A percentile compares a stretch with the other conserved stretches of the same genome.
These are phyloP conservation scores for Xylaria castorea DNA, from an alignment of 495 filamentous ascomycete species.

Conservation along the genomic window DNA sequence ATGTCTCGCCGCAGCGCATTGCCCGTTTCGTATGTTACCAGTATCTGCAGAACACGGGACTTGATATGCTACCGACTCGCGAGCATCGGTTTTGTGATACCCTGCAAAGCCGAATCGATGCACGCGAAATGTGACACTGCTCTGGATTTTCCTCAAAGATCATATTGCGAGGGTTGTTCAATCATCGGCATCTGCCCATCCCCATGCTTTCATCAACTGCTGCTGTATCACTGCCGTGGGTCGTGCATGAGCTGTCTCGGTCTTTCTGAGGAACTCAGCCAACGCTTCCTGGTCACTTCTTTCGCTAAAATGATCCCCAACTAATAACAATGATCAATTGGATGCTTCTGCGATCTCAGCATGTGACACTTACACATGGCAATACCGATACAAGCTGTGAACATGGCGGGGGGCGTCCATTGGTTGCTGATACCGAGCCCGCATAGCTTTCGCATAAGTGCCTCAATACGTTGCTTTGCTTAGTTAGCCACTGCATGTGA, in stretches of 20 bases:
- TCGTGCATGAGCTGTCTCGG: constrained; percentile 53
- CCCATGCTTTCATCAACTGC: constrained; percentile 50
- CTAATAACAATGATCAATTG: constrained; percentile 37
- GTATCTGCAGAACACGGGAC: constrained; percentile 3
- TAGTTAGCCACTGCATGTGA: constrained; percentile 5
- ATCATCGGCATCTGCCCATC: constrained; percentile 38
- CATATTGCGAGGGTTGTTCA: not conserved
- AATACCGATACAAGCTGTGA: constrained; percentile 62
- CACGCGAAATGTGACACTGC: not conserved
- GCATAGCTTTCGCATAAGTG: constrained; percentile 54
- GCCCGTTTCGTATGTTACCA: not conserved
- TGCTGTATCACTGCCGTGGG: constrained; percentile 51
- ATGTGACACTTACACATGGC: constrained; percentile 52
- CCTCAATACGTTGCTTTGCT: constrained; percentile 46
- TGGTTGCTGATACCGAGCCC: constrained; percentile 60
- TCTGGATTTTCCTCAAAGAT: not conserved
- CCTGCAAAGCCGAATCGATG: not conserved
- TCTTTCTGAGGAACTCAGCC: constrained; percentile 49
- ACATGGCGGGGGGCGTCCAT: constrained; percentile 59
- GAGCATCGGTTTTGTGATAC: constrained; percentile 2
- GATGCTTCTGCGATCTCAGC: not conserved
- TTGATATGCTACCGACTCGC: not conserved
- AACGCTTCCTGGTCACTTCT: constrained; percentile 52
- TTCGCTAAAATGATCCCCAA: constrained; percentile 55
- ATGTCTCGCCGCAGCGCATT: not conserved